Base-by-base conservation (phyloP, 139 green algal genomes). In the Tetradesmus obliquus region DNA sequence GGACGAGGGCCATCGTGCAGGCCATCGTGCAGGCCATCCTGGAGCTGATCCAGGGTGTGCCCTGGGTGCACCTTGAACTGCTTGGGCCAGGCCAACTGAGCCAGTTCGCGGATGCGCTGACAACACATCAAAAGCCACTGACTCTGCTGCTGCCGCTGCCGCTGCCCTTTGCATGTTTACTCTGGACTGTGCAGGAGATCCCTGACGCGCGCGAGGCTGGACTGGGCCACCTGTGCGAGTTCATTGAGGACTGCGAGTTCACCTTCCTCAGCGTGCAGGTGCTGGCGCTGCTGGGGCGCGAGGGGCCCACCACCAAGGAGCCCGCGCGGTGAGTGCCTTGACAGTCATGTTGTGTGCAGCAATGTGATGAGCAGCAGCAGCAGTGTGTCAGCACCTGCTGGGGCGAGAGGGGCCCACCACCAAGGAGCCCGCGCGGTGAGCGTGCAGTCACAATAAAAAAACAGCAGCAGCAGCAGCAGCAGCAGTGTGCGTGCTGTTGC, bases 241-340 rank as follows among this genome's bases (percentile, higher is more conserved):
- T 99, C 96, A 99, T 99, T 71, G 98, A 99, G 95, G 98, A 99
- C 94, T 99, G 98, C 94, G 98, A 99, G 94, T 99, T 99, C 95
- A 99, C 98, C 0, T 99, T 97, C 95, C 97, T 99, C 54, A 98
- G 96, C 72, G 96, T 96, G 53, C 97, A 99, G 95, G 98, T 99
- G 82, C 92, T 99, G 91, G 97, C 99, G 92, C 91, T 99, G 86
- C 96, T 99, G 84, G 98, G 98, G 1, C 82, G 95, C 12, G 97
- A 99, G 92, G 98, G 96, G 5, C 98, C 96, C 19, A 93, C 93
- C 19, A 96, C 96, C 22, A 81, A 88, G 6, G 95, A 97, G 86
- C 96, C 96, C 0, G 85, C 92, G 20, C 95, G 94, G 88, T 91
- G 60, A 62, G 88, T 60, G 12, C 32, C 57, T 62, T 19, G 0